Conservation (phyloP, 179 eudicot species). For the Heliamphora pulchella region DNA sequence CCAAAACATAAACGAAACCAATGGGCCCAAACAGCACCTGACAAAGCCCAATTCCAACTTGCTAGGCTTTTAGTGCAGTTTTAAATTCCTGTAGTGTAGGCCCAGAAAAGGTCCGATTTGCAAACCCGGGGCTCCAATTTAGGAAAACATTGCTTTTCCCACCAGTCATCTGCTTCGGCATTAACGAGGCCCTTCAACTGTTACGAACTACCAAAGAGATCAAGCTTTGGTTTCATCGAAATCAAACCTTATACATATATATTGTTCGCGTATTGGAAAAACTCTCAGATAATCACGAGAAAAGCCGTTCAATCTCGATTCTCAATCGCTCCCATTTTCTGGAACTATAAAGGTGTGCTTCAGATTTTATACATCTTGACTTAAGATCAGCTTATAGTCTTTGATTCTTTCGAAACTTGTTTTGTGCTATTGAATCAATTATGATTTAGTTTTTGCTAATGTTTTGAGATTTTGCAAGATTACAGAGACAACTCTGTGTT, state of each 20-base stretch:
- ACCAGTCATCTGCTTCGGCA: conserved; percentile 12
- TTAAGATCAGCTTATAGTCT: neutral
- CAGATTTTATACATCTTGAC: neutral
- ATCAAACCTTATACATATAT: neutral
- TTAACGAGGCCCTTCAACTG: conserved; percentile 18
- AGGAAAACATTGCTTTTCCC: neutral
- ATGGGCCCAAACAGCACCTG: no score
- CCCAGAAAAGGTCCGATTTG: neutral
- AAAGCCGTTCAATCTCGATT: conserved; percentile 4
- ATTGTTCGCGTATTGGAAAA: neutral
- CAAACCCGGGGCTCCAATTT: neutral
- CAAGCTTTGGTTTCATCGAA: conserved; percentile 24
- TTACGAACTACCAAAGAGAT: conserved; percentile 9
- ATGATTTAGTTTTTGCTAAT: neutral
- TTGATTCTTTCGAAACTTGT: neutral
- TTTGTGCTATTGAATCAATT: neutral
- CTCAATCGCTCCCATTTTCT: neutral
- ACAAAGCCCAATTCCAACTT: no score
- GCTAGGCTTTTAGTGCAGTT: no score
- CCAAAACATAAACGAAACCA: no score
- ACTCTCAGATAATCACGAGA: conserved; percentile 6
- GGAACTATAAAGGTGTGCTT: conserved; percentile 4
- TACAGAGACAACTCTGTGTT: neutral
- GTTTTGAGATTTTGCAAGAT: neutral
- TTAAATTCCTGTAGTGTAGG: no score